Base-by-base conservation (phyloP, 768 basidiomycete genomes). In the Rhizopogon vinicolor region DNA sequence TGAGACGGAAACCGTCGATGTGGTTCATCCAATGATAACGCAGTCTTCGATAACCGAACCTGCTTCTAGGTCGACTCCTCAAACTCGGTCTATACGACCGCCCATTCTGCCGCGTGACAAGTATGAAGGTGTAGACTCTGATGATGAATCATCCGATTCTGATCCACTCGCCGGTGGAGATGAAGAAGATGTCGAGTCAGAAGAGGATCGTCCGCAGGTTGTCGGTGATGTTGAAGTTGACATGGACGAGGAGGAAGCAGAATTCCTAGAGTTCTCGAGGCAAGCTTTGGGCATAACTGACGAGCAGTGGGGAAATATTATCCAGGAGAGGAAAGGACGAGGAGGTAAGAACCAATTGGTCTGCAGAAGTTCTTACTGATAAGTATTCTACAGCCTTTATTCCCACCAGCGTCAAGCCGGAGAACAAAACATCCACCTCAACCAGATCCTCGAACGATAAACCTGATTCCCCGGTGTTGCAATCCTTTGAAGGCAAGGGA, bases 51-150 rank as follows among this genome's bases (percentile, higher is more conserved):
- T 44, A 6, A 22, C 59, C 7, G 61, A 65, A 22, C 45, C 22
- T 50, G 14, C 13, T 40, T 28, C 19, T 16, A 43, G 53, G 12
- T 51, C 61, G 8, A 65, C 70, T 53, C 44, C 63, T 16, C 68
- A 58, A 41, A 60, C 58, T n/a, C 82, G 74, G 57, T 76, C 78
- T 2, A 78, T 90, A 46, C 80, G 94, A n/a, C 75, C 81, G 18
- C 93, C 94, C 1, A 81, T 95, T 54, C 77, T 98, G 41, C 76
- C 86, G 9, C 84, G 91, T 25, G 87, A 98, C 63, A 78, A 78
- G 62, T 98, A 87, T 64, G 97, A 99, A 46, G 97, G 97, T 2
- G 92, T 90, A 28, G 84, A 96, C 65, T 97, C 94, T 2, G 93
- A 94, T 62, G 92, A 94, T 59, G 91, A 93, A 62, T 86, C 83